A percentile compares a stretch with the other conserved stretches of the same genome.
phyloP scores from a whole-genome alignment of 768 basidiomycete genomes.

The Pilatotrama ljubarskyi region DNA sequence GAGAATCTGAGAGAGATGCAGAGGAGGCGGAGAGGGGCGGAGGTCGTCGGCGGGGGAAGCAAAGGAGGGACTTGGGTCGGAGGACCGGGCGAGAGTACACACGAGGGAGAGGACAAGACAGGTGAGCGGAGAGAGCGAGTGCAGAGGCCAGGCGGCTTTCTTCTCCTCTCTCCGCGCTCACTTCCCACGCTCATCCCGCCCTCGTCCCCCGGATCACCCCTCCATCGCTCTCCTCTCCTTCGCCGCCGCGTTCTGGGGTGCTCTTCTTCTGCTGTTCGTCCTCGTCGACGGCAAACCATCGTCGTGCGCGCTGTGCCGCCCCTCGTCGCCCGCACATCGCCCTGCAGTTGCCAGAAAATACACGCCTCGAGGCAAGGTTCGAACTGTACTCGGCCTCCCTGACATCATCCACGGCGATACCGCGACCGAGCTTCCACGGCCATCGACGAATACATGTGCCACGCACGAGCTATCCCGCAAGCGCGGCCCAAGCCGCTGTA shows the following conservation, averaged over 20 bases:
- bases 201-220: not conserved
- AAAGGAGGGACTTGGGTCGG: conserved; percentile 21
- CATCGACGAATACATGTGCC: too few species aligned
- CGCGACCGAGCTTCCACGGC: conserved; percentile 1
- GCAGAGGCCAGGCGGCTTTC: not conserved
- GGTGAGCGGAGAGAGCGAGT: not conserved
- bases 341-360: not conserved
- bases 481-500: too few species aligned
- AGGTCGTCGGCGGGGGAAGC: not conserved
- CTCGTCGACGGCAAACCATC: not conserved
- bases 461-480: too few species aligned
- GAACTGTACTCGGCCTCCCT: not conserved
- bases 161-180: not conserved
- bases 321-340: not conserved
- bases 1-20: not conserved
- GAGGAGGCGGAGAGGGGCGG: not conserved
- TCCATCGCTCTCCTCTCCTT: not conserved
- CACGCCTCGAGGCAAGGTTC: not conserved
- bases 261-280: not conserved
- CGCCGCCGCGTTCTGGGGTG: not conserved
- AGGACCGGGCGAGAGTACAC: conserved; percentile 5
- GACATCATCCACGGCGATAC: conserved; percentile 15
- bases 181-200: not conserved
- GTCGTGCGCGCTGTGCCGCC: not conserved
- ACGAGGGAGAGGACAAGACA: not conserved